phyloP scores from a whole-genome alignment of 1,139 yeast species.

The Pichia sp. region DNA sequence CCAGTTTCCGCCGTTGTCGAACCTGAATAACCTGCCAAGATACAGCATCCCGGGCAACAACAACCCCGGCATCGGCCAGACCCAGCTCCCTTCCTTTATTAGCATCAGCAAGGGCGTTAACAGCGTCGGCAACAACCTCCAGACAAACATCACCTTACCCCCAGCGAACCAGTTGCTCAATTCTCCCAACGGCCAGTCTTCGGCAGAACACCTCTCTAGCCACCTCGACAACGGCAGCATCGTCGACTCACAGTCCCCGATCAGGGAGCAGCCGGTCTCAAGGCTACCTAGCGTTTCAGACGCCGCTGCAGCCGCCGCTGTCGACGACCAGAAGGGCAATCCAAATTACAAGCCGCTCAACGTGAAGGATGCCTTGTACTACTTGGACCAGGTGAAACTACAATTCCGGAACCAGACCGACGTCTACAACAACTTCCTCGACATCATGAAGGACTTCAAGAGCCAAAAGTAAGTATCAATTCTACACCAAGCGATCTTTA shows the following conservation, averaged over 20 bases:
- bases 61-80: conserved; percentile 6
- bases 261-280: background rate
- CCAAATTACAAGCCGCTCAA: conserved; percentile 75
- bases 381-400: conserved; percentile 90
- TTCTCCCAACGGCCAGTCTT: conserved; percentile 1
- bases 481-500: background rate
- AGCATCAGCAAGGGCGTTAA: conserved; percentile 12
- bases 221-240: background rate
- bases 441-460: conserved; percentile 97
- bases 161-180: conserved; percentile 18
- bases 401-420: conserved; percentile 92
- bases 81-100: conserved; percentile 18
- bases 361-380: conserved; percentile 92
- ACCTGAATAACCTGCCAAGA: conserved; percentile 12
- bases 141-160: conserved; percentile 21
- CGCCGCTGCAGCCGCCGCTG: background rate
- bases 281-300: background rate
- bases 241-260: background rate
- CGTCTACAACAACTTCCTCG: conserved; percentile 91
- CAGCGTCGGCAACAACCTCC: background rate
- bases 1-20: conserved; percentile 17
- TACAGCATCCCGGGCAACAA: conserved; percentile 5
- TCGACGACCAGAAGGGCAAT: conserved; percentile 13
- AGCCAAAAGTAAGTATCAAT: conserved; percentile 59
- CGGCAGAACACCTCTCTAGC: background rate